Evolutionary conservation across 768 basidiomycete species (phyloP), one percentile per base, ranked within the genome.

Genomic region (Daedaleopsis nitida): DNA sequence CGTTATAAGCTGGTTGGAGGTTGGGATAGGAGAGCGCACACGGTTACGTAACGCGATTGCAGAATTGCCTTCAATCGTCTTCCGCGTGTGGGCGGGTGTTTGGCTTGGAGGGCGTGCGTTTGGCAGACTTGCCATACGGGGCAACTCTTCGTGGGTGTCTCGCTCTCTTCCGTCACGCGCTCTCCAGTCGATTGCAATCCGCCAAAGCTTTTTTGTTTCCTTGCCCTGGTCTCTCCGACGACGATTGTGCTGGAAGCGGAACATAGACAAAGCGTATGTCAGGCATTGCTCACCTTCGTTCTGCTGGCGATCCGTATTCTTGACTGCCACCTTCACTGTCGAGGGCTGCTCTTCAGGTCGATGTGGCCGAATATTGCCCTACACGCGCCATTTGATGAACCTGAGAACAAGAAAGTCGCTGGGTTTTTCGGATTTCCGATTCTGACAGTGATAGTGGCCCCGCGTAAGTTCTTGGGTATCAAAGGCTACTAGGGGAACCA

Each of bases 41-140:
- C n/a, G 47, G 59, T 59, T 62, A 63, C 58, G 65, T 66, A 59
- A 62, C 56, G 48, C 42, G 50, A 59, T 52, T 56, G 62, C 58
- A 47, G 58, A 51, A 59, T 57, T 64, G 54, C 44, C 24, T 38
- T 45, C 12, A 24, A 38, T 37, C 35, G 34, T 39, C 50, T 34
- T 47, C 35, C 21, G 21, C 13, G 9, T 51, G 57, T 56, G 19
- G 49, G 50, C 42, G 16, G 43, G 6, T 64, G 35, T 64, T 64
- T 64, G 62, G 54, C 37, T 23, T 19, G 2, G 57, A 58, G 54
- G 52, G 53, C 48, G 53, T 56, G 49, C 38, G 52, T 61, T 60
- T 58, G 52, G 50, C 19, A 10, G 11, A 58, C 53, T 42, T 60
- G 45, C 64, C 52, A 12, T 24, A 23, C 23, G 17, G 39, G 56